Evolutionary conservation across 2,329 filamentous ascomycete species (phyloP).

Genomic region (Alternaria novae-zelandiae): DNA sequence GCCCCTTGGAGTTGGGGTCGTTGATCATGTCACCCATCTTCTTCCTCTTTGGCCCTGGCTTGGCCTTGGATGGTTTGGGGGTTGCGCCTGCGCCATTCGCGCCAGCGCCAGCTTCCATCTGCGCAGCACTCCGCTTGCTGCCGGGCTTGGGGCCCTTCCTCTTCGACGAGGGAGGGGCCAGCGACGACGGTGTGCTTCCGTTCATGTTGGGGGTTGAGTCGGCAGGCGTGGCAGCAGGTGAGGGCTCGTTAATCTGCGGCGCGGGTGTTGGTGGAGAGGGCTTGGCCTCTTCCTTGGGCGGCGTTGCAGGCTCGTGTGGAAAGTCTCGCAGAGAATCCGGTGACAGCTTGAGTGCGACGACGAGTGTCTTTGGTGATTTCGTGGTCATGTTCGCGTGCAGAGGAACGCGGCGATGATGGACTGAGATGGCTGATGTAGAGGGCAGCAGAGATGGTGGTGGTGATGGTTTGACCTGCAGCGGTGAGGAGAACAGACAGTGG

Average conservation of each 20-base stretch:
- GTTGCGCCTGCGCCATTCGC: constrained; percentile 27
- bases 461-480: constrained; percentile 6
- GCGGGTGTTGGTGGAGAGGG: constrained; percentile 49
- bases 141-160: constrained; percentile 76
- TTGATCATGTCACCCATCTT: constrained; percentile 71
- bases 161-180: constrained; percentile 62
- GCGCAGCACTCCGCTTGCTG: constrained; percentile 63
- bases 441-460: constrained; percentile 15
- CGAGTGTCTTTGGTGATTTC: constrained; percentile 41
- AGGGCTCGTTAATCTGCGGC: constrained; percentile 43
- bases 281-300: constrained; percentile 41
- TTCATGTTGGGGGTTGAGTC: constrained; percentile 49
- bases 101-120: constrained; percentile 58
- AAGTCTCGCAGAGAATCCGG: constrained; percentile 39
- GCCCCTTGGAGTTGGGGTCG: constrained; percentile 46
- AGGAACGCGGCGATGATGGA: constrained; percentile 29
- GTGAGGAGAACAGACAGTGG: constrained; percentile 10
- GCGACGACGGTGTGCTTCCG: constrained; percentile 45
- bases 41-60: constrained; percentile 94
- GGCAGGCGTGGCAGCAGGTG: constrained; percentile 49
- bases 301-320: constrained; percentile 31
- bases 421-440: constrained; percentile 21
- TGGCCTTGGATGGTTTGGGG: constrained; percentile 73
- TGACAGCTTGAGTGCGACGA: constrained; percentile 44
- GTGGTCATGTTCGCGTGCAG: constrained; percentile 41